Evolutionary conservation across 371 early-diverging fungal genomes (phyloP).

Genomic region (Apophysomyces sp.): DNA sequence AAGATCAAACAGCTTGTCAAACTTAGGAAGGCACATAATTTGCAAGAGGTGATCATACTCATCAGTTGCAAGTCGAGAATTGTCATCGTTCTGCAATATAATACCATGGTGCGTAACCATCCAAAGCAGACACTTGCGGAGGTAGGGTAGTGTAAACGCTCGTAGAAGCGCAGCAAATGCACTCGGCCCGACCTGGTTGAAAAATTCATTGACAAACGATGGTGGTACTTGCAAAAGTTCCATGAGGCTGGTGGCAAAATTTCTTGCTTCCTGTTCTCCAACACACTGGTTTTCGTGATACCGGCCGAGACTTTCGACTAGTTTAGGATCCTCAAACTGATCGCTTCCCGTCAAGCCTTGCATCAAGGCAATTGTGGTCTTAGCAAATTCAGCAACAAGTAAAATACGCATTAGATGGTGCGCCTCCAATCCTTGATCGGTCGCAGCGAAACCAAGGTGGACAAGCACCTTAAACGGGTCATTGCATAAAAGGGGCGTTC

Average conservation of each 20-base stretch:
- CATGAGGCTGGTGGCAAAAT: constrained; percentile 5
- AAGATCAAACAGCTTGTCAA: constrained; percentile 26
- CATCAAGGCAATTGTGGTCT: constrained; percentile 42
- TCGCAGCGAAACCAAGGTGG: constrained; percentile 50
- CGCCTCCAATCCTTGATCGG: constrained; percentile 44
- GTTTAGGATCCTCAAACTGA: constrained; percentile 4
- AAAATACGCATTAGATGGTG: constrained; percentile 65
- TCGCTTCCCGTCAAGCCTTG: constrained; percentile 15
- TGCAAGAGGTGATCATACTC: constrained; percentile 40
- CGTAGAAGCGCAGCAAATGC: constrained; percentile 22
- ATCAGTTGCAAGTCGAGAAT: background rate
- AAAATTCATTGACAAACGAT: background rate
- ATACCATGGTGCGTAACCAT: constrained; percentile 45
- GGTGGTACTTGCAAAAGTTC: background rate
- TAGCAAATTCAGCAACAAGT: constrained; percentile 65
- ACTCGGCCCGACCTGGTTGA: background rate
- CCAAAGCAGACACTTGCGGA: constrained; percentile 38
- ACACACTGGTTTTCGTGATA: background rate
- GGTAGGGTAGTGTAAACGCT: constrained; percentile 38
- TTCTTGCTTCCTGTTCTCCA: background rate
- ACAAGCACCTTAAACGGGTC: constrained; percentile 65
- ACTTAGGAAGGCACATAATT: constrained; percentile 27
- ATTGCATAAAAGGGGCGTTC: constrained; percentile 58
- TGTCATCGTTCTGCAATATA: constrained; percentile 27
- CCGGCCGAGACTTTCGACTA: background rate